Percentiles rank a stretch among this genome's conserved stretches.
Conservation (phyloP, 352 stramenopile genomes). For the Poterioochromonas sp. region DNA sequence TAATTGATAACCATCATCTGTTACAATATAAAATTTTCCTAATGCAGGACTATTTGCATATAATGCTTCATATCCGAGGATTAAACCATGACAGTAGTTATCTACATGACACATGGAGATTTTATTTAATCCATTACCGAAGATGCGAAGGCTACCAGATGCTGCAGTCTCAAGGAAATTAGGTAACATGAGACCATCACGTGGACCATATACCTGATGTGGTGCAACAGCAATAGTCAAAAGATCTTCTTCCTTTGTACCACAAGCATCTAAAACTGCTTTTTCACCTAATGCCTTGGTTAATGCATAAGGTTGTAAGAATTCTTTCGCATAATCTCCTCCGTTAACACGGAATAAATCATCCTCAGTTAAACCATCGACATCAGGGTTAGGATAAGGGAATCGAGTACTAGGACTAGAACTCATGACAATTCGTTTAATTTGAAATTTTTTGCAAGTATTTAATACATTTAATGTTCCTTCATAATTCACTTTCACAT, state of each 20-base stretch:
- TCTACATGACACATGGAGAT: conserved; percentile 75
- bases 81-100: conserved; percentile 78
- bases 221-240: conserved; percentile 70
- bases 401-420: conserved; percentile 71
- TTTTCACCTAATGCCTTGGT: conserved; percentile 54
- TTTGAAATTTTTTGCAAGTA: conserved; percentile 58
- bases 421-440: conserved; percentile 68
- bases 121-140: conserved; percentile 64
- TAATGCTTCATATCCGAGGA: conserved; percentile 50
- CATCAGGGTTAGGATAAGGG: conserved; percentile 60
- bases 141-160: conserved; percentile 62
- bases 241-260: conserved; percentile 45
- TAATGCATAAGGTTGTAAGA: conserved; percentile 63
- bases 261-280: conserved; percentile 46
- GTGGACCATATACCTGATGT: conserved; percentile 79
- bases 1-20: conserved; percentile 53
- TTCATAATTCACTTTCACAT: conserved; percentile 66
- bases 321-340: conserved; percentile 55
- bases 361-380: conserved; percentile 53
- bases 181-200: conserved; percentile 67
- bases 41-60: conserved; percentile 52
- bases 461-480: conserved; percentile 70
- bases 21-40: conserved; percentile 81
- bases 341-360: conserved; percentile 47
- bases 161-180: conserved; percentile 64